Conservation (phyloP, 169 alveolate genomes). For the Eimeria necatrix region DNA sequence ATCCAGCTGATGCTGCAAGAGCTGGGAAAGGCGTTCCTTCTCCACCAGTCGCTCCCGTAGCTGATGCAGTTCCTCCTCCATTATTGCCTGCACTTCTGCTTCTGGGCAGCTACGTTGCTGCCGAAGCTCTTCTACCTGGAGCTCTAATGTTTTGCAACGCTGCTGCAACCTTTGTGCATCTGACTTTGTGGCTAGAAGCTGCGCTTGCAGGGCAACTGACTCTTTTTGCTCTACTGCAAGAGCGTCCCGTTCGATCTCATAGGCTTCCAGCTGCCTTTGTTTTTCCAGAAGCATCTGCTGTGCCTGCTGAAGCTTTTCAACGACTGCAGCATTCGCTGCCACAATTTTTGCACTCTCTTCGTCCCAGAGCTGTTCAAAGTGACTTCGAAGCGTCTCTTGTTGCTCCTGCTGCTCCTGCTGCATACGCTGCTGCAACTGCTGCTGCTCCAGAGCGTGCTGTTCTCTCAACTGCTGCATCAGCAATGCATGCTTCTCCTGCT, state of each 20-base stretch:
- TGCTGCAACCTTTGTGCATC: slow-evolving; percentile 19
- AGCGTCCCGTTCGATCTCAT: slow-evolving; percentile 26
- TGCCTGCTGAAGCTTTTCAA: slow-evolving; percentile 38
- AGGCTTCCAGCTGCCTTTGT: slow-evolving; percentile 53
- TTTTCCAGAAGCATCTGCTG: slow-evolving; percentile 60
- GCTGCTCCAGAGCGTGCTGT: slow-evolving; percentile 73
- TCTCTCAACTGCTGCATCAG: slow-evolving; percentile 61
- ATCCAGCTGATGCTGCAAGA: slow-evolving; percentile 66
- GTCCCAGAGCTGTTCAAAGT: slow-evolving; percentile 76
- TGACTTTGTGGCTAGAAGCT: slow-evolving; percentile 9
- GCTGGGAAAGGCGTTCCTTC: slow-evolving; percentile 47
- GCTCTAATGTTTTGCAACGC: slow-evolving; percentile 34
- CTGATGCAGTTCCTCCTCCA: slow-evolving; percentile 45
- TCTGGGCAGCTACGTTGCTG: slow-evolving; percentile 55
- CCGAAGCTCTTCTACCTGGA: slow-evolving; percentile 14
- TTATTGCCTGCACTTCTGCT: slow-evolving; percentile 47
- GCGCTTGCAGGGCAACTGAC: neutral
- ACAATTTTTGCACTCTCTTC: slow-evolving; percentile 77
- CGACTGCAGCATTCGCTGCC: slow-evolving; percentile 72
- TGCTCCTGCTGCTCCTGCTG: slow-evolving; percentile 75
- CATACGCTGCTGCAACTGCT: slow-evolving; percentile 65
- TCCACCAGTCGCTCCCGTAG: slow-evolving; percentile 23
- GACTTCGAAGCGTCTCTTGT: slow-evolving; percentile 64
- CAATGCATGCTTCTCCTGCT: slow-evolving; percentile 63
- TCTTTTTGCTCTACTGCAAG: slow-evolving; percentile 35